A percentile compares a stretch with the other conserved stretches of the same genome.
phyloP scores from a whole-genome alignment of 2,329 filamentous ascomycete species.

The Apiospora phragmitis region DNA sequence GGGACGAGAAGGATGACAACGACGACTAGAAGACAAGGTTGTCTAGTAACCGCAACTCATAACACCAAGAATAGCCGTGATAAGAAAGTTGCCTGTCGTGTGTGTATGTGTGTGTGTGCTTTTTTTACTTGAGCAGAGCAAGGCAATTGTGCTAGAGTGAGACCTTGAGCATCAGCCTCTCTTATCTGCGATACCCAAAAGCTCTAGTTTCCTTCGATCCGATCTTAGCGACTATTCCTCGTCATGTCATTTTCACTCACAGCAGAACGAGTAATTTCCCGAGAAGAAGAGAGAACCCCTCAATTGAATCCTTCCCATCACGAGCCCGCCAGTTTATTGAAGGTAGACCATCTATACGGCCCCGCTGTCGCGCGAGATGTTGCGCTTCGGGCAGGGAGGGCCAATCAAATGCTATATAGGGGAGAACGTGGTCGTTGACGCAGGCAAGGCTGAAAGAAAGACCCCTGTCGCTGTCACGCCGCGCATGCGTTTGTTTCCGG shows the following conservation, averaged over 20 bases:
- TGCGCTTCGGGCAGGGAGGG: not conserved
- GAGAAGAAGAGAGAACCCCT: not conserved
- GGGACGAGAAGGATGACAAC: not conserved
- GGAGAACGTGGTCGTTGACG: not conserved
- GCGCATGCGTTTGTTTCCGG: not conserved
- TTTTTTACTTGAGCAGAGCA: not conserved
- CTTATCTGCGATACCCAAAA: not conserved
- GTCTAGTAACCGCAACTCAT: not conserved
- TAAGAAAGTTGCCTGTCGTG: not conserved
- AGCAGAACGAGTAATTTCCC: not conserved
- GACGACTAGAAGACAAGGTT: not conserved
- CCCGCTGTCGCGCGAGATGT: not conserved
- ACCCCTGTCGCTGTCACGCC: not conserved
- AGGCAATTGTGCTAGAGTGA: not conserved
- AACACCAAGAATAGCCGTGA: not conserved
- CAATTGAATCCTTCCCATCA: not conserved
- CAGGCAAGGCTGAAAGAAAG: not conserved
- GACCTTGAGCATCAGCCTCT: conserved; percentile 1
- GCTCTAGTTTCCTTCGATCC: not conserved
- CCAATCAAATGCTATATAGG: not conserved
- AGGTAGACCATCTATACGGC: not conserved
- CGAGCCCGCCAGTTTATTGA: not conserved
- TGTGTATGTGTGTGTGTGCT: not conserved
- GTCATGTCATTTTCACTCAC: not conserved
- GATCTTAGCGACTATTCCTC: not conserved